Evolutionary conservation across 1,284 basidiomycete species (phyloP).

Genomic region (Porogramme epimiltina): DNA sequence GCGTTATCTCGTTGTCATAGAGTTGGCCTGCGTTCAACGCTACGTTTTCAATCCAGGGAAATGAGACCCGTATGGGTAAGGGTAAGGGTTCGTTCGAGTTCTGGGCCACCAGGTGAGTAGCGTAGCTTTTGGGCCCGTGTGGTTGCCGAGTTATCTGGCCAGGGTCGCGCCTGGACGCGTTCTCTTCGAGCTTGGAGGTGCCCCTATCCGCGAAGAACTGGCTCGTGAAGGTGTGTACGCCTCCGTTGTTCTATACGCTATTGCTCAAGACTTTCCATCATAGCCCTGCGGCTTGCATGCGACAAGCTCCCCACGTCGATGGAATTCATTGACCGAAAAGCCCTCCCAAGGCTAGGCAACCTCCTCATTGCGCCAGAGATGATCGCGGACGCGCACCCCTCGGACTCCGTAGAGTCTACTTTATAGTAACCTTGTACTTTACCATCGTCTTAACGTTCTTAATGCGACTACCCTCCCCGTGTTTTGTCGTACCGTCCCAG

Average conservation of each 20-base stretch:
- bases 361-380: conserved; percentile 52
- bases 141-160: not conserved
- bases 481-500: no score
- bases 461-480: not conserved
- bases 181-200: conserved; percentile 93
- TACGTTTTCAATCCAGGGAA: conserved; percentile 59
- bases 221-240: conserved; percentile 82
- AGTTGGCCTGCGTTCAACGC: not conserved
- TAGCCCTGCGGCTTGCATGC: conserved; percentile 89
- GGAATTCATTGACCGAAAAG: conserved; percentile 80
- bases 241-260: not conserved
- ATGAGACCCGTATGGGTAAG: conserved; percentile 99
- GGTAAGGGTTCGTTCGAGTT: conserved; percentile 98
- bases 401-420: not conserved
- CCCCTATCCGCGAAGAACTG: conserved; percentile 88
- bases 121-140: not conserved
- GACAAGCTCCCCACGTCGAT: conserved; percentile 88
- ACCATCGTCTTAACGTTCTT: conserved; percentile 1
- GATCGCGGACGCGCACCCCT: conserved; percentile 8
- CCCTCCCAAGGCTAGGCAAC: conserved; percentile 82
- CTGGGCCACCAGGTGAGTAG: conserved; percentile 88
- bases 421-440: conserved; percentile 2
- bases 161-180: conserved; percentile 93
- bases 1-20: conserved; percentile 15
- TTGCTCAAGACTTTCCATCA: not conserved